phyloP scores from a whole-genome alignment of 139 green algal genomes.

The Zygnema circumcarinatum region DNA sequence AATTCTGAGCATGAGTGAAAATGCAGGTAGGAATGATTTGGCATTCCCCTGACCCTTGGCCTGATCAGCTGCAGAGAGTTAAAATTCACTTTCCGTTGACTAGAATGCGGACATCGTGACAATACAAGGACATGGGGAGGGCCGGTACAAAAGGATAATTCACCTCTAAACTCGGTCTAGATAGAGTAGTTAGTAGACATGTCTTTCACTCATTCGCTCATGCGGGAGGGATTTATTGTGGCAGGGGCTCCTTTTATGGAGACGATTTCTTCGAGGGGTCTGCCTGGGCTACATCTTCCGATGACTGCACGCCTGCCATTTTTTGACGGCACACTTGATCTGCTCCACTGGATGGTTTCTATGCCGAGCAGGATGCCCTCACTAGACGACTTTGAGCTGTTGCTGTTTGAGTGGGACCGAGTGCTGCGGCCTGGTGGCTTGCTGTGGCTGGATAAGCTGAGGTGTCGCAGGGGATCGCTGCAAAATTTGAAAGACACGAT shows the following conservation, averaged over 20 bases:
- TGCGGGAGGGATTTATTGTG: too few relatives aligned
- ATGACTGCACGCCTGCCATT: background rate
- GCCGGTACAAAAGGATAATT: too few relatives aligned
- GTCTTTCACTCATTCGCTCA: too few relatives aligned
- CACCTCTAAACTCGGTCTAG: too few relatives aligned
- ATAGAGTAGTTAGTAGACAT: too few relatives aligned
- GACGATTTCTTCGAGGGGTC: background rate
- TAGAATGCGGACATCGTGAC: too few relatives aligned
- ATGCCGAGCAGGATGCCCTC: background rate
- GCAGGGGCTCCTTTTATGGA: constrained; percentile 13
- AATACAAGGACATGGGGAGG: too few relatives aligned
- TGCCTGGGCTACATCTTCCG: background rate
- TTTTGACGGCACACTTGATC: constrained; percentile 15
- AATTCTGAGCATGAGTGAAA: constrained; percentile 8
- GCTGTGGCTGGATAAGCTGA: constrained; percentile 28
- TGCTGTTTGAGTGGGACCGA: constrained; percentile 38
- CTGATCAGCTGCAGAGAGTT: too few relatives aligned
- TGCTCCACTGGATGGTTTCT: background rate
- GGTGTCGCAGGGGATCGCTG: background rate
- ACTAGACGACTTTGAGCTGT: constrained; percentile 22
- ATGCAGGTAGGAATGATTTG: too few relatives aligned
- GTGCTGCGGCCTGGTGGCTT: constrained; percentile 31
- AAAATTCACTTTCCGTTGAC: too few relatives aligned
- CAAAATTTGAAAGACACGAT: background rate
- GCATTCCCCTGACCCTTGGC: too few relatives aligned